Percentiles rank a stretch among this genome's conserved stretches.
phyloP scores from a whole-genome alignment of 225 moss, liverwort and hornwort genomes.

The Polytrichum commune region DNA sequence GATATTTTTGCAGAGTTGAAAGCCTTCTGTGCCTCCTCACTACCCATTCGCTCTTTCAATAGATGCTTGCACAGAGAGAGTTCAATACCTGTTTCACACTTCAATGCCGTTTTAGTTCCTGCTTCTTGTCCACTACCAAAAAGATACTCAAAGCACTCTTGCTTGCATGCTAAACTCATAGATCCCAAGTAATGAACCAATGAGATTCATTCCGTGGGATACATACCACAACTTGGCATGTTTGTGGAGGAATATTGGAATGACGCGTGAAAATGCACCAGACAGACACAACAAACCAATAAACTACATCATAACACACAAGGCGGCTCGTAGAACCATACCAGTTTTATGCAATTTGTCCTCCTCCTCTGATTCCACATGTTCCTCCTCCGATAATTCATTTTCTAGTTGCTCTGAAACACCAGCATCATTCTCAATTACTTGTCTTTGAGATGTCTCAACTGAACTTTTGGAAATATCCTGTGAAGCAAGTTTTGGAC shows the following conservation, averaged over 20 bases:
- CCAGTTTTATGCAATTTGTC: slow-evolving; percentile 7
- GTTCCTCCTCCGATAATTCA: slow-evolving; percentile 9
- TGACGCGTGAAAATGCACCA: not conserved
- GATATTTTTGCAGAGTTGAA: slow-evolving; percentile 38
- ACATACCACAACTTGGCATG: no score
- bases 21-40: slow-evolving; percentile 35
- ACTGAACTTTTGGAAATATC: not conserved
- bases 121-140: no score
- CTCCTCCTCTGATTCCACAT: slow-evolving; percentile 1
- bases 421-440: not conserved
- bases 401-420: slow-evolving; percentile 5
- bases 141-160: no score
- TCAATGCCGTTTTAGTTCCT: no score
- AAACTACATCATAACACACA: not conserved
- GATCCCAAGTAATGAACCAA: no score
- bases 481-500: not conserved
- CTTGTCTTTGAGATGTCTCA: not conserved
- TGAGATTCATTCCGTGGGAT: no score
- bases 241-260: no score
- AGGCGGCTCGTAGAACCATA: not conserved
- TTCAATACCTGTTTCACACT: slow-evolving; percentile 33
- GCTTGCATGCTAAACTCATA: no score
- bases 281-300: not conserved
- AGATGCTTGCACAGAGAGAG: slow-evolving; percentile 52
- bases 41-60: slow-evolving; percentile 44